A percentile compares a stretch with the other conserved stretches of the same genome.
Conservation (phyloP, 257 asterid genomes). For the Penstemon newberryi region DNA sequence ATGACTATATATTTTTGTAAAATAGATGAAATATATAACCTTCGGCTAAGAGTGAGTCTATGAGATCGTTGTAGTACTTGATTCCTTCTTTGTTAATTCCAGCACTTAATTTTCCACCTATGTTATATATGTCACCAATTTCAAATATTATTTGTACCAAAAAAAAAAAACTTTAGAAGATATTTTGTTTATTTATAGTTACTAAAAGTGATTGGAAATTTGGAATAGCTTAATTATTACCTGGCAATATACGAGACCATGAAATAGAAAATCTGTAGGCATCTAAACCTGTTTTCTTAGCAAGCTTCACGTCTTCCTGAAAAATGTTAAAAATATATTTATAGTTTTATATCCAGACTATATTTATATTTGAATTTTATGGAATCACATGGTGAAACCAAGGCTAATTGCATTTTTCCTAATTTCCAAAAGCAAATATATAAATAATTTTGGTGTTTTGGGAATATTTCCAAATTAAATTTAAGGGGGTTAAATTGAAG, state of each 20-base stretch:
- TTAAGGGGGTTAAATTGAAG: too few species aligned
- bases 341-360: too few species aligned
- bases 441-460: too few species aligned
- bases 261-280: slow-evolving; percentile 32
- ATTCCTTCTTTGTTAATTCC: slow-evolving; percentile 33
- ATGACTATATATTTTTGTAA: neutral
- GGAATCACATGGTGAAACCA: too few species aligned
- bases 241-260: slow-evolving; percentile 30
- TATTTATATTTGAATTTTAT: too few species aligned
- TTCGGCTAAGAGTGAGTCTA: slow-evolving; percentile 18
- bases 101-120: slow-evolving; percentile 27
- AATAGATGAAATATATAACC: neutral
- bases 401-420: too few species aligned
- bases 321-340: neutral
- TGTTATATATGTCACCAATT: neutral
- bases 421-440: too few species aligned
- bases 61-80: slow-evolving; percentile 29
- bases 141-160: neutral
- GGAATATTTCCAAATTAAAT: too few species aligned
- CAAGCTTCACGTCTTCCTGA: neutral
- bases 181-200: neutral
- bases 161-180: neutral
- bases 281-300: slow-evolving; percentile 19
- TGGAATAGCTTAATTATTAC: neutral
- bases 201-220: neutral